Evolutionary conservation across 768 basidiomycete species (phyloP).

Genomic region (Mycena filopes): DNA sequence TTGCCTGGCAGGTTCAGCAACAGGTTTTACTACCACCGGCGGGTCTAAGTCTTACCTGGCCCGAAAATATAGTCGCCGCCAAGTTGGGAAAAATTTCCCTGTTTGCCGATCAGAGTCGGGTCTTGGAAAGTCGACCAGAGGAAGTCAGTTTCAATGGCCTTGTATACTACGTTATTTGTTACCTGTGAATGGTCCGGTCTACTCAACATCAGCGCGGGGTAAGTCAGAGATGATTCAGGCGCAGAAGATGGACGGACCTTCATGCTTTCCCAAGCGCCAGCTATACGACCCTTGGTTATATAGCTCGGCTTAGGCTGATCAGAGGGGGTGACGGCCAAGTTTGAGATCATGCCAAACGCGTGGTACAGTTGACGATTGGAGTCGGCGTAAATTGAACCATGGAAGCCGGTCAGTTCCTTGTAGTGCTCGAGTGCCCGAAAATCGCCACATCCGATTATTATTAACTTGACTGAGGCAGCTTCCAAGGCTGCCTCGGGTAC

Average conservation of each 20-base stretch:
- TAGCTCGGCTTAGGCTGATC: constrained; percentile 60
- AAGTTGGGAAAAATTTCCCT: constrained; percentile 69
- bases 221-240: neutral
- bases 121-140: constrained; percentile 48
- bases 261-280: constrained; percentile 51
- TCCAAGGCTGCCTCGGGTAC: constrained; percentile 54
- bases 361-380: constrained; percentile 68
- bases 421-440: constrained; percentile 62
- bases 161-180: neutral
- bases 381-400: constrained; percentile 69
- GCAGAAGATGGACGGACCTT: constrained; percentile 3
- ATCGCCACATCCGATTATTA: constrained; percentile 71
- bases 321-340: constrained; percentile 54
- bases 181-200: constrained; percentile 45
- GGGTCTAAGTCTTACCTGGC: constrained; percentile 54
- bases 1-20: too few relatives aligned
- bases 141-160: neutral
- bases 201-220: too few relatives aligned
- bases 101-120: constrained; percentile 63
- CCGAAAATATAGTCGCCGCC: constrained; percentile 74
- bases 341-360: constrained; percentile 69
- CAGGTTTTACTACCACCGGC: too few relatives aligned
- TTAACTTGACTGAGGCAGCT: constrained; percentile 51
- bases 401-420: constrained; percentile 56
- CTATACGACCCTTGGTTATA: constrained; percentile 44